phyloP scores from a whole-genome alignment of 257 asterid species.

The Jacaranda mimosifolia region DNA sequence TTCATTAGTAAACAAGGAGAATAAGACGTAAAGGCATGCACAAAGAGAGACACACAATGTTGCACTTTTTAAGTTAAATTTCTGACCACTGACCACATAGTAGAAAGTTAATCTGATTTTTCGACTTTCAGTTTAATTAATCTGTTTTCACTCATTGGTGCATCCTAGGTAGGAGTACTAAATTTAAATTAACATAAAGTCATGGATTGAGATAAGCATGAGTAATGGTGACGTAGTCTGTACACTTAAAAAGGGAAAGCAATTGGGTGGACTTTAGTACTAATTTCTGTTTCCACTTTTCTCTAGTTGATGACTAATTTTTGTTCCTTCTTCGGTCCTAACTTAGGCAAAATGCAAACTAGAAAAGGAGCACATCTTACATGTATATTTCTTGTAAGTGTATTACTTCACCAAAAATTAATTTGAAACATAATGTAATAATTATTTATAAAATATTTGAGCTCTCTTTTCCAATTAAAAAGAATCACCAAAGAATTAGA shows the following conservation, averaged over 20 bases:
- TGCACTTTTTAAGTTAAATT: not conserved
- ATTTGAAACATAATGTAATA: not conserved
- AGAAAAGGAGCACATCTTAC: not conserved
- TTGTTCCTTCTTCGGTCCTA: constrained; percentile 27
- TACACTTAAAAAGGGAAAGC: not conserved
- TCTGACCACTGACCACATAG: not conserved
- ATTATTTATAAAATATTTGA: too few relatives aligned
- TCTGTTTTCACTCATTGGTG: not conserved
- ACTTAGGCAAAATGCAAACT: not conserved
- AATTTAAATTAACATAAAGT: constrained; percentile 1
- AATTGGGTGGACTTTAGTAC: constrained; percentile 29
- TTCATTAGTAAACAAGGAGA: not conserved
- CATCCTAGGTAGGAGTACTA: not conserved
- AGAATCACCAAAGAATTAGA: too few relatives aligned
- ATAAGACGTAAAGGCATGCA: not conserved
- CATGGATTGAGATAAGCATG: constrained; percentile 35
- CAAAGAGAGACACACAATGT: not conserved
- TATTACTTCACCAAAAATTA: not conserved
- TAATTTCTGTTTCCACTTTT: constrained; percentile 26
- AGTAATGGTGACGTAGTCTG: constrained; percentile 34
- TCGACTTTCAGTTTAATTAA: not conserved
- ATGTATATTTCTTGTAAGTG: not conserved
- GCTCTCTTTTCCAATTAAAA: too few relatives aligned
- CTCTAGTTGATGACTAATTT: constrained; percentile 21
- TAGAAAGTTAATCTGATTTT: not conserved